phyloP scores from a whole-genome alignment of 805 yeast genomes.

The Vanderwaltozyma tropicalis region DNA sequence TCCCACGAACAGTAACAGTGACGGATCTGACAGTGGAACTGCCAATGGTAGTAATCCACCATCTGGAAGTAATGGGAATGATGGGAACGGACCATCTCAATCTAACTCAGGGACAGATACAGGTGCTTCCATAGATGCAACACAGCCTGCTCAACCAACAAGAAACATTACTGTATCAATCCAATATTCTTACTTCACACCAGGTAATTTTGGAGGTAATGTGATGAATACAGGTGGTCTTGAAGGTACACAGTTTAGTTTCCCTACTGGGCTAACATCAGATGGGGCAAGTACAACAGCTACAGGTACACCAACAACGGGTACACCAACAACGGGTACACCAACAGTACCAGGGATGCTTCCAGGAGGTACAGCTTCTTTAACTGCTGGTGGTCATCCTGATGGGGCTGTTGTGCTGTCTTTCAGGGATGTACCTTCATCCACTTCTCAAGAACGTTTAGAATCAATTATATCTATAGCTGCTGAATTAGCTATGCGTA shows the following conservation, averaged over 20 bases:
- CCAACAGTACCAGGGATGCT: neutral
- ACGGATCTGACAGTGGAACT: neutral
- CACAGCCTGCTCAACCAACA: constrained; percentile 5
- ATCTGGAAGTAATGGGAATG: too few relatives aligned
- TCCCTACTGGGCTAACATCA: constrained; percentile 22
- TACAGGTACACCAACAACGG: neutral
- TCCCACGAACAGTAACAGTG: neutral
- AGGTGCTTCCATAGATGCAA: too few relatives aligned
- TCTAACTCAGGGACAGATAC: too few relatives aligned
- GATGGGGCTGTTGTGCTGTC: constrained; percentile 50
- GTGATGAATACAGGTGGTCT: neutral
- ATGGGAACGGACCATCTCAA: too few relatives aligned
- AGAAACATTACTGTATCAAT: constrained; percentile 24
- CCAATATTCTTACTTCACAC: constrained; percentile 20
- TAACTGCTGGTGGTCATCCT: constrained; percentile 4
- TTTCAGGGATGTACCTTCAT: constrained; percentile 54
- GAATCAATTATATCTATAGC: constrained; percentile 56
- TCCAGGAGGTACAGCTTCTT: too few relatives aligned
- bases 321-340: constrained; percentile 2
- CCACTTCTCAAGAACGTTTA: constrained; percentile 48
- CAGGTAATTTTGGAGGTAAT: neutral
- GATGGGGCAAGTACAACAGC: constrained; percentile 2
- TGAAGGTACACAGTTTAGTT: too few relatives aligned
- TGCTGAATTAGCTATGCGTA: constrained; percentile 57
- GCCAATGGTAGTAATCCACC: neutral